Evolutionary conservation across 176 grass and related monocot genomes (phyloP).

Genomic region (Oryza australiensis): DNA sequence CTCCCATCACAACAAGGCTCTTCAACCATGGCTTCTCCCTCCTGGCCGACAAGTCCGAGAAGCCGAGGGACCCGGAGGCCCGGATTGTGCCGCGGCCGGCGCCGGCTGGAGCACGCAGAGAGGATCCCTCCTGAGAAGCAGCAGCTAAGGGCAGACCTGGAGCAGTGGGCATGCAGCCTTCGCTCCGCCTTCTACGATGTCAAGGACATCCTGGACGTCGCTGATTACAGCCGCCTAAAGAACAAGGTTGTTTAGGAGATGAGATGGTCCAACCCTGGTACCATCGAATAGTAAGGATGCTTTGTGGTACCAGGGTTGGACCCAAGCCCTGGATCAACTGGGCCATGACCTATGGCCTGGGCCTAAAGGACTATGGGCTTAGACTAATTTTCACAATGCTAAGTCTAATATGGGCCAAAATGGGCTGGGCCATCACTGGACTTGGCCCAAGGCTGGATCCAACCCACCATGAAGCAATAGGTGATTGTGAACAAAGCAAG

Average conservation of each 20-base stretch:
- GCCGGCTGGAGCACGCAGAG: not conserved
- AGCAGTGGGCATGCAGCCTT: not conserved
- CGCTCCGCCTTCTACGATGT: not conserved
- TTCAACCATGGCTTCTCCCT: not conserved
- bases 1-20: not conserved
- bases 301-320: not conserved
- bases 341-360: too few relatives aligned
- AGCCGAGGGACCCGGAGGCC: not conserved
- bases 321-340: too few relatives aligned
- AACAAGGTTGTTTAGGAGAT: too few relatives aligned
- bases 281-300: not conserved
- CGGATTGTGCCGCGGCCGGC: too few relatives aligned
- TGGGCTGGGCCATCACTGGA: too few relatives aligned
- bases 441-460: too few relatives aligned
- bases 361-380: too few relatives aligned
- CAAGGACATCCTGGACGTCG: not conserved
- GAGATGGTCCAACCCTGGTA: too few relatives aligned
- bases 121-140: not conserved
- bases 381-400: too few relatives aligned
- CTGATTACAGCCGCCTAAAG: not conserved
- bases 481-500: not conserved
- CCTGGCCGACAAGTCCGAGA: not conserved
- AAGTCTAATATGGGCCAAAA: too few relatives aligned
- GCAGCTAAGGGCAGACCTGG: too few relatives aligned
- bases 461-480: not conserved